Evolutionary conservation across 352 stramenopile species (phyloP), one percentile per base, ranked within the genome.

Genomic region (Globisporangium emineosum): DNA sequence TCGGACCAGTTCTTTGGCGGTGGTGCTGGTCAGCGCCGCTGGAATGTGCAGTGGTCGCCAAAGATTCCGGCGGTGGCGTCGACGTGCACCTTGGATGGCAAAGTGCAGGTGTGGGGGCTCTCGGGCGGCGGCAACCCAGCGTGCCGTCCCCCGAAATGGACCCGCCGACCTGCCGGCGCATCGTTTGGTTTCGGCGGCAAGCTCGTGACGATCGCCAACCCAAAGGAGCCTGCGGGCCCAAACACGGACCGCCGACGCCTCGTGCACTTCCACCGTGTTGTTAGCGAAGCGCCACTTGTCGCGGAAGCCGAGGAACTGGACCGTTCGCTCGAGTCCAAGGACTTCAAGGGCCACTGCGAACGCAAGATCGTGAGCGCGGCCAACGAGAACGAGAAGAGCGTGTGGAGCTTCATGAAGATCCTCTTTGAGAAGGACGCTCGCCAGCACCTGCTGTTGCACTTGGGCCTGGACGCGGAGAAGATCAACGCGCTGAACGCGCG

Each of bases 181-280:
- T 92, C 91, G n/a, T 99, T 98, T 79, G 94, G 94, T 50, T 99
- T 99, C 81, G 97, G 97, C 43, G 97, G 97, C 52, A 93, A 96
- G 62, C 72, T 99, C 47, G 84, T 98, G 33, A 92, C 83, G 8
- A 95, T 98, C 51, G 81, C 72, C 35, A 92, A 91, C 62, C 77
- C 82, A 10, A 73, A 79, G 40, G 86, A 91, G 37, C 67, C 75
- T 29, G 69, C 68, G 4, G 71, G 52, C 8, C 70, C 79, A 29
- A 91, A 89, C 42, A 64, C 68, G 0, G 82, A 91, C 55, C 79
- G 83, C 10, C 81, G 85, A 27, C 82, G 83, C 12, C 64, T 96
- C 33, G 73, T 97, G 43, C 83, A 96, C 58, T 71, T 97, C 25
- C 83, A 93, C 57, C 82, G 81, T 42, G 69, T 97, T 30, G 76